Percentiles rank a stretch among this genome's conserved stretches.
Conservation (phyloP, 225 moss, liverwort and hornwort species). For the Neckera pumila region DNA sequence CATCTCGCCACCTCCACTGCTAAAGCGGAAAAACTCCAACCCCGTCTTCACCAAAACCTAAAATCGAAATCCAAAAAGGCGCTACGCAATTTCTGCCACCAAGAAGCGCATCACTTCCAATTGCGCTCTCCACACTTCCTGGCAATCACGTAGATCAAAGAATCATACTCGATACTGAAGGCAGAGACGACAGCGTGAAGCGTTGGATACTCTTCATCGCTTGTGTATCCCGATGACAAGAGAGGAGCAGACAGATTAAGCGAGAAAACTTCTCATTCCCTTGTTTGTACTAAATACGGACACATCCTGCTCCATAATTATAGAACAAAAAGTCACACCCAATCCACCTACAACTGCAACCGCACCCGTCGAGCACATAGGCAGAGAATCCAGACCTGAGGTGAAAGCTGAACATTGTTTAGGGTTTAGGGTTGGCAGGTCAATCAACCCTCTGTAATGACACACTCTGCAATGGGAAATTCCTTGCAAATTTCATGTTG, state of each 20-base stretch:
- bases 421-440: neutral
- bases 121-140: neutral
- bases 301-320: neutral
- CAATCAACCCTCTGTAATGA: neutral
- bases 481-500: neutral
- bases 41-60: neutral
- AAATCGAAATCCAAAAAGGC: neutral
- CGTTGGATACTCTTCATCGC: neutral
- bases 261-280: neutral
- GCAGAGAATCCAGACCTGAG: neutral
- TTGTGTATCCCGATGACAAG: neutral
- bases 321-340: neutral
- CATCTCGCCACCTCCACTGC: constrained; percentile 3
- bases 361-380: neutral
- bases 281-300: neutral
- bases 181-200: neutral
- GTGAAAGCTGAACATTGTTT: neutral
- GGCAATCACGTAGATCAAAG: neutral
- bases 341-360: neutral
- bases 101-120: neutral
- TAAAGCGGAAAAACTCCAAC: neutral
- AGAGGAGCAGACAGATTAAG: neutral
- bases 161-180: neutral
- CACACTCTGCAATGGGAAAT: neutral
- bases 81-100: neutral